Evolutionary conservation across 441 rosid species (phyloP).

Genomic region (Corymbia citriodora): DNA sequence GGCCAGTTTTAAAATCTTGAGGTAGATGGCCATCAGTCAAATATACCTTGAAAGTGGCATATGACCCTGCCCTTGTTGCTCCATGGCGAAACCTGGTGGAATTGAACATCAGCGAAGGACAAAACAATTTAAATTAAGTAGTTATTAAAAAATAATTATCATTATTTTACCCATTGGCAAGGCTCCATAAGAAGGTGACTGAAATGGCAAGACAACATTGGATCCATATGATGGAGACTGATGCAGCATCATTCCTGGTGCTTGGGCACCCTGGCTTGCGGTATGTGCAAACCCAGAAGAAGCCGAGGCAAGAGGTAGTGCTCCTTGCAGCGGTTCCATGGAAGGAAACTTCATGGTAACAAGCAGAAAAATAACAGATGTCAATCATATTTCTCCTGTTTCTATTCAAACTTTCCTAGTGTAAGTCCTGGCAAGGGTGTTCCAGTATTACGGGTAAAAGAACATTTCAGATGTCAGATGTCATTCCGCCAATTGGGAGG

Average conservation of each 20-base stretch:
- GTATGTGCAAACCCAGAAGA: slow-evolving; percentile 12
- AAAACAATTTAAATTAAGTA: background rate
- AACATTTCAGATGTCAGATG: background rate
- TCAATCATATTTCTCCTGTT: background rate
- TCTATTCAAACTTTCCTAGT: background rate
- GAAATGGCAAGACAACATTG: slow-evolving; percentile 5
- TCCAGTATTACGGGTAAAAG: background rate
- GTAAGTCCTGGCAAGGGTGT: background rate
- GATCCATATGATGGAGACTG: slow-evolving; percentile 31
- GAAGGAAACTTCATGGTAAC: slow-evolving; percentile 36
- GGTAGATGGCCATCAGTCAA: background rate
- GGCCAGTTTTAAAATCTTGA: background rate
- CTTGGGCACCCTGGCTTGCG: slow-evolving; percentile 15
- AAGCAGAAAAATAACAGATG: background rate
- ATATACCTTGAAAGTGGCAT: slow-evolving; percentile 40
- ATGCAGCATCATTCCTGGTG: slow-evolving; percentile 29
- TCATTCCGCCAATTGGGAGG: background rate
- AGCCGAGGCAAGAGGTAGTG: slow-evolving; percentile 24
- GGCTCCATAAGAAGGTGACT: slow-evolving; percentile 22
- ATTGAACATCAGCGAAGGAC: background rate
- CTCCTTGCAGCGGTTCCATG: slow-evolving; percentile 30
- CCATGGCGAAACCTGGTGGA: slow-evolving; percentile 39
- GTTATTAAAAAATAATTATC: background rate
- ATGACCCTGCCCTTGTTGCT: slow-evolving; percentile 32
- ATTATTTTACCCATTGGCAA: slow-evolving; percentile 30